Conservation (phyloP, 106 monocot genomes). For the Platanthera guangdongensis region DNA sequence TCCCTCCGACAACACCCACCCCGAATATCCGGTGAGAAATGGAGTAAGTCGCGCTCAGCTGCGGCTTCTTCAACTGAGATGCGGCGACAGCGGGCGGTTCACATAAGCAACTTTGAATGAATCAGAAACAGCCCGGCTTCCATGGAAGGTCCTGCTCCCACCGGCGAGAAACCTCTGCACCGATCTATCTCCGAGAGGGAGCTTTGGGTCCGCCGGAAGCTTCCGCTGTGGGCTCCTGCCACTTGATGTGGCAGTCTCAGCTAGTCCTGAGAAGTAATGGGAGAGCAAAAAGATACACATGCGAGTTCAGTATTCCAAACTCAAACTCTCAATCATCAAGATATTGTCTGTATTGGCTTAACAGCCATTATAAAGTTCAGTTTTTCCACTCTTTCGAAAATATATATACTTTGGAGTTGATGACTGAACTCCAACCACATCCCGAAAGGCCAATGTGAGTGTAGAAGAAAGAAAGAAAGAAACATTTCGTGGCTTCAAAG, state of each 20-base stretch:
- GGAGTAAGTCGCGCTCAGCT: slow-evolving; percentile 57
- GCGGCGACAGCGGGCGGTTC: slow-evolving; percentile 69
- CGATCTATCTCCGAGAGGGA: neutral
- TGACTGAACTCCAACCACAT: no score
- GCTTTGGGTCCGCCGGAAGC: neutral
- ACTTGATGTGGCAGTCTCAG: slow-evolving; percentile 5
- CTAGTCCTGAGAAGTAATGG: slow-evolving; percentile 12
- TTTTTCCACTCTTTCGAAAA: no score
- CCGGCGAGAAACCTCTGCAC: neutral
- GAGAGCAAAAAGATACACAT: neutral
- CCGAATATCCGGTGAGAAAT: slow-evolving; percentile 67
- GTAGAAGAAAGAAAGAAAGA: no score
- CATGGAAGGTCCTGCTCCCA: slow-evolving; percentile 30
- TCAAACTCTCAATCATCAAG: neutral
- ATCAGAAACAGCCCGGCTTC: slow-evolving; percentile 17
- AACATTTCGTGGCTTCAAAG: no score
- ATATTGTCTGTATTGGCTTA: no score
- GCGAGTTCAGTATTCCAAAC: neutral
- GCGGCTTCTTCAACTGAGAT: slow-evolving; percentile 68
- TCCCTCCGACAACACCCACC: slow-evolving; percentile 22
- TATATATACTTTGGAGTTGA: no score
- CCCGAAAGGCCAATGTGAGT: no score
- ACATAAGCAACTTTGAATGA: slow-evolving; percentile 24
- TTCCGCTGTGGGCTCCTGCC: neutral
- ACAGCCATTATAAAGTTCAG: no score